Conservation (phyloP, 495 filamentous ascomycete genomes). For the Podospora fimiseda region DNA sequence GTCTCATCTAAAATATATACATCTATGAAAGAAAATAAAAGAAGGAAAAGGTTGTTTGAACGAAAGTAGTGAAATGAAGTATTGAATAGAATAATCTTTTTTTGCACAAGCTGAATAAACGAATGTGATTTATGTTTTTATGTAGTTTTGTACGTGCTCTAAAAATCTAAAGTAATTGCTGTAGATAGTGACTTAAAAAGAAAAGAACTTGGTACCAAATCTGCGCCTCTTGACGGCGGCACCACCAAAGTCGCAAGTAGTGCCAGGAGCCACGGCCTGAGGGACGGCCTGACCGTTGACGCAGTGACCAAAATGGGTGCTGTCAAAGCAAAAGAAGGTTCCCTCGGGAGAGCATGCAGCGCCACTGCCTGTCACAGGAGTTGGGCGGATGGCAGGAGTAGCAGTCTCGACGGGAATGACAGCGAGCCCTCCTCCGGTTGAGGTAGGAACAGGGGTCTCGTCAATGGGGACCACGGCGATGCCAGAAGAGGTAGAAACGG, state of each 20-base stretch:
- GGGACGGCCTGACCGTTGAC: conserved; percentile 11
- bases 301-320: conserved; percentile 15
- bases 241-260: conserved; percentile 11
- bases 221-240: neutral
- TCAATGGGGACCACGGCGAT: neutral
- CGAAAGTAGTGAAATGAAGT: too few relatives aligned
- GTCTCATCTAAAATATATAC: too few relatives aligned
- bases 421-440: neutral
- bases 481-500: neutral
- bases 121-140: too few relatives aligned
- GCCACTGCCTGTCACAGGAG: neutral
- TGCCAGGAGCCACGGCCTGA: conserved; percentile 14
- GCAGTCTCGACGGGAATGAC: neutral
- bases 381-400: neutral
- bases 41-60: too few relatives aligned
- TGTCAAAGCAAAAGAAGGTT: conserved; percentile 14
- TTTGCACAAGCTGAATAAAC: too few relatives aligned
- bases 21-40: too few relatives aligned
- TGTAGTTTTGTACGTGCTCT: too few relatives aligned
- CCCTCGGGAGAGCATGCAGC: conserved; percentile 12
- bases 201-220: conserved; percentile 8
- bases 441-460: neutral
- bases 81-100: too few relatives aligned
- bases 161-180: too few relatives aligned
- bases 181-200: too few relatives aligned